phyloP scores from a whole-genome alignment of 176 grass and related monocot genomes.

The Zoysia pacifica region DNA sequence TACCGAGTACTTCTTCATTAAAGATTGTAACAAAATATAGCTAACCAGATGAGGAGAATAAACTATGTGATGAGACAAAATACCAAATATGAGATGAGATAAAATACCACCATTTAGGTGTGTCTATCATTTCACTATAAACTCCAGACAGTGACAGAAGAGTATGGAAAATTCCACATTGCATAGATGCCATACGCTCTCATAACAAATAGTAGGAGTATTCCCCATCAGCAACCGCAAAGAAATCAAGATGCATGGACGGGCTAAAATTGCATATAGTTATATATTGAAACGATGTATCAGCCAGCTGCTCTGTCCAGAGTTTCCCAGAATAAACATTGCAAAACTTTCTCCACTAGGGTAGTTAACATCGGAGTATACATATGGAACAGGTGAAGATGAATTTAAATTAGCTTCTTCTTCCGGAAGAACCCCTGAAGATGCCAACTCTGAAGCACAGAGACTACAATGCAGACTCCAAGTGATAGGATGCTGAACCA shows the following conservation, averaged over 20 bases:
- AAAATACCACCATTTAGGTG: not conserved
- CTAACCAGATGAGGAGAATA: too few species aligned
- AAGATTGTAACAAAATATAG: too few species aligned
- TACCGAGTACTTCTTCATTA: too few species aligned
- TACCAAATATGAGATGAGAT: not conserved
- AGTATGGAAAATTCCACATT: not conserved
- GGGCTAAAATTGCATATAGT: not conserved
- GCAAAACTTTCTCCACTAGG: conserved; percentile 42
- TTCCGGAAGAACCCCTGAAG: conserved; percentile 88
- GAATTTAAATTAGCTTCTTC: conserved; percentile 92
- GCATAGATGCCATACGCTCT: not conserved
- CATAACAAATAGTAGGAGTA: not conserved
- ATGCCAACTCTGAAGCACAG: conserved; percentile 80
- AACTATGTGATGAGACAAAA: too few species aligned
- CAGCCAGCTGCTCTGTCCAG: conserved; percentile 25
- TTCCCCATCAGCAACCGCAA: too few species aligned
- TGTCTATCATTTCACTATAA: not conserved
- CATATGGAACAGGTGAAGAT: conserved; percentile 18
- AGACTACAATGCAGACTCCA: conserved; percentile 68
- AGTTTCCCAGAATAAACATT: conserved; percentile 25
- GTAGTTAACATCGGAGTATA: conserved; percentile 44
- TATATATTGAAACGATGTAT: conserved; percentile 42
- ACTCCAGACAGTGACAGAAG: too few species aligned
- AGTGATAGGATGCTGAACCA: conserved; percentile 92
- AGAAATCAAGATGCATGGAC: too few species aligned